Base-by-base conservation (phyloP, 2,329 filamentous ascomycete genomes). In the Sporothrix mexicana region DNA sequence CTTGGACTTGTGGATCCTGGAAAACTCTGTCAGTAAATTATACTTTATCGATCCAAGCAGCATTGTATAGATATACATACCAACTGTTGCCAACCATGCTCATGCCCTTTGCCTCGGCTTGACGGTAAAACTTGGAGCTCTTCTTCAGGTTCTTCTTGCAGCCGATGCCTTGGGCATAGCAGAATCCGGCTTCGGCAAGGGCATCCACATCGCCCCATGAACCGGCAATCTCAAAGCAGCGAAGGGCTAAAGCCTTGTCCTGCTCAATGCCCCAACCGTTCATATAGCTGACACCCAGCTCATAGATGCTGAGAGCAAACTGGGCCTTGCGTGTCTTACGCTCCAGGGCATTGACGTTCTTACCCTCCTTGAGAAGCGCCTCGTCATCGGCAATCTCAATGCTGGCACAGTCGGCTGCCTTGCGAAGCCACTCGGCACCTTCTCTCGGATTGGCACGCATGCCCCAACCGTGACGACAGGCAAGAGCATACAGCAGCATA, bases 61-160 rank as follows among this genome's bases (percentile, higher is more conserved):
- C 6, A 3, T 25, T 49, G 20, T 64, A 20, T 12, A 45, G 8
- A 23, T 45, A 74, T 73, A 88, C 93, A 80, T 86, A 97, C 95
- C 96, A 99, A 85, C 94, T 98, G 81, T 98, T 98, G 72, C 96
- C 96, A 72, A 97, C 92, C 94, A 98, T 98, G 82, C 90, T 97
- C 86, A 98, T 95, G 7, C 96, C 96, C 82, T 96, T 96, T 30
- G 92, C 90, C 80, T 97, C 96, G 6, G 96, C 96, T 84, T 91
- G 87, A 25, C 96, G 91, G 81, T 98, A 98, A 78, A 96, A 94
- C 74, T 90, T 92, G 73, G 96, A 95, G 68, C 93, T 95, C 83
- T 95, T 98, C 85, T 94, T 98, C 79, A 98, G 85, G 79, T 98
- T 93, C 83, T 98, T 99, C 85, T 96, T 97, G 80, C 93, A 97